A percentile compares a stretch with the other conserved stretches of the same genome.
Conservation (phyloP, 1,139 yeast species). For the Lodderomyces margitis region DNA sequence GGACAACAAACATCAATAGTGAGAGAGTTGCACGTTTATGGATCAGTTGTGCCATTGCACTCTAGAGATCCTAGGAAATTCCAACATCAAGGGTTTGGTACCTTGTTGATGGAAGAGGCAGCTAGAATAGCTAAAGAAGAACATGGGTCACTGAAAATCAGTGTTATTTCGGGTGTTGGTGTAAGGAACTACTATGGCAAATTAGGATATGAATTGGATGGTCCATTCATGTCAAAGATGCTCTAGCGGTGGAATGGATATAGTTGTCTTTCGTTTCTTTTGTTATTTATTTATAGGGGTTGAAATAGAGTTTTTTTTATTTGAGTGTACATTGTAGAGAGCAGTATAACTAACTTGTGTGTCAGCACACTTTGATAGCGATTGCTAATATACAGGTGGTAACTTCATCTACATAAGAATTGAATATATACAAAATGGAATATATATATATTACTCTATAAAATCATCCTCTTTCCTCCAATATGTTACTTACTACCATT, state of each 20-base stretch:
- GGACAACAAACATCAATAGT: constrained; percentile 87
- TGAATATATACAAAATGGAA: too few relatives aligned
- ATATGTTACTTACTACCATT: background rate
- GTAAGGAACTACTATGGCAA: constrained; percentile 93
- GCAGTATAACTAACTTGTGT: too few relatives aligned
- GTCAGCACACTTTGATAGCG: too few relatives aligned
- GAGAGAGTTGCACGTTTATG: constrained; percentile 94
- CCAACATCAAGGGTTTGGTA: constrained; percentile 99
- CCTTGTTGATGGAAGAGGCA: constrained; percentile 96
- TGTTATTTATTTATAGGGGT: too few relatives aligned
- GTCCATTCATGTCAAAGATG: constrained; percentile 82
- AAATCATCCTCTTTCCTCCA: background rate
- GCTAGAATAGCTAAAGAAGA: constrained; percentile 94
- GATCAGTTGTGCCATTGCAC: constrained; percentile 95
- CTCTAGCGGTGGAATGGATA: too few relatives aligned
- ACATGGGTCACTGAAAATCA: constrained; percentile 86
- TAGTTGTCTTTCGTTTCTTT: too few relatives aligned
- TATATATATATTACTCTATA: background rate
- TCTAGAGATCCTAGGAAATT: constrained; percentile 97
- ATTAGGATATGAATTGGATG: constrained; percentile 88
- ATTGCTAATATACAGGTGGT: too few relatives aligned
- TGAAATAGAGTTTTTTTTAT: too few relatives aligned
- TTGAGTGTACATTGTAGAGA: too few relatives aligned
- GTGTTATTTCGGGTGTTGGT: constrained; percentile 97
- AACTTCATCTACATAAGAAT: too few relatives aligned